These are phyloP conservation scores for Lentinula edodes DNA, from an alignment of 768 basidiomycete genomes.

Conservation along the genomic window DNA sequence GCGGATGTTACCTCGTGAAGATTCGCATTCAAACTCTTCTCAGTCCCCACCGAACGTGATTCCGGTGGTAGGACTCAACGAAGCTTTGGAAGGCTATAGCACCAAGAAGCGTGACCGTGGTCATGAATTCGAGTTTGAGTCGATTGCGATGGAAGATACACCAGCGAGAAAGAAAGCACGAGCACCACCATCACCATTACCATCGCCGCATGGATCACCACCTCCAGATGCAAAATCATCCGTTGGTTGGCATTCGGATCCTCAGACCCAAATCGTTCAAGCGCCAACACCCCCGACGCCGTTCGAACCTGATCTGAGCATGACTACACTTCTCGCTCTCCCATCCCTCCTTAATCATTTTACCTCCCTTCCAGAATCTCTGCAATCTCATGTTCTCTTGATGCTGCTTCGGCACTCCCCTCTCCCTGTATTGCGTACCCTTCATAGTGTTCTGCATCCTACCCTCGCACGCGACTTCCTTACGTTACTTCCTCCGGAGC, in stretches of 20 bases:
- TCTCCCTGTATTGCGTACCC: slow-evolving; percentile 82
- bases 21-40: slow-evolving; percentile 45
- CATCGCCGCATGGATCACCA: background rate
- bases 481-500: slow-evolving; percentile 84
- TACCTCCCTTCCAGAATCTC: slow-evolving; percentile 65
- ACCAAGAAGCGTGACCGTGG: slow-evolving; percentile 59
- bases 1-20: slow-evolving; percentile 61
- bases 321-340: slow-evolving; percentile 82
- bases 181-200: slow-evolving; percentile 28
- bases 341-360: slow-evolving; percentile 82
- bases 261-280: background rate
- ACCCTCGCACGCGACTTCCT: slow-evolving; percentile 94
- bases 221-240: background rate
- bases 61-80: slow-evolving; percentile 58
- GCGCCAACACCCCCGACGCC: background rate
- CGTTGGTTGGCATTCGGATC: slow-evolving; percentile 17
- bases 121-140: slow-evolving; percentile 39
- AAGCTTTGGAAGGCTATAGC: slow-evolving; percentile 83
- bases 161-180: slow-evolving; percentile 72
- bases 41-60: background rate
- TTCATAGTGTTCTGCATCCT: slow-evolving; percentile 84
- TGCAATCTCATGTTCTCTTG: slow-evolving; percentile 92
- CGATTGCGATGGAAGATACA: slow-evolving; percentile 45
- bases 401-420: slow-evolving; percentile 90
- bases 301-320: slow-evolving; percentile 73